Conservation (phyloP, 164 flowering plant species). For the Pachysandra terminalis region DNA sequence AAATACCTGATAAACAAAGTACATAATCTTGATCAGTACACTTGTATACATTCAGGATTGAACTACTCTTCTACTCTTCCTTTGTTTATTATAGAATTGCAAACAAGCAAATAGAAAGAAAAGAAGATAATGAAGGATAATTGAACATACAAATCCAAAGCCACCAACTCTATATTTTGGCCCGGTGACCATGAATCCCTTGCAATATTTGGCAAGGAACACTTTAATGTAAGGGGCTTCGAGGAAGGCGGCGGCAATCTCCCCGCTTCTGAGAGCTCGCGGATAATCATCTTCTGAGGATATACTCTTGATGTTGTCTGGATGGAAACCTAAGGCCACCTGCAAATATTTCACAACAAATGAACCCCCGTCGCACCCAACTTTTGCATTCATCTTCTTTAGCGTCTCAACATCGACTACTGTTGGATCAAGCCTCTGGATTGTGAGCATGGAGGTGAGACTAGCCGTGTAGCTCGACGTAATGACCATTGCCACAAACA, state of each 20-base stretch:
- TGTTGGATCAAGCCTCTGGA: conserved; percentile 16
- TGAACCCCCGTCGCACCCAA: conserved; percentile 18
- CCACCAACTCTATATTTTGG: conserved; percentile 32
- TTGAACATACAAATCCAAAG: conserved; percentile 29
- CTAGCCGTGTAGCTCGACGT: conserved; percentile 30
- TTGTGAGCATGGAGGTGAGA: conserved; percentile 26
- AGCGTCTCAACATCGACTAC: conserved; percentile 11
- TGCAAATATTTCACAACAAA: conserved; percentile 17
- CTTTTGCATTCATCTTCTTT: conserved; percentile 6
- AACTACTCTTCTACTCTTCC: no score
- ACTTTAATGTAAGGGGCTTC: conserved; percentile 18
- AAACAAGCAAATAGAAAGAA: no score
- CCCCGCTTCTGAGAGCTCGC: conserved; percentile 17
- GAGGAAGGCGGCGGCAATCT: conserved; percentile 27
- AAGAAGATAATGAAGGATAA: background rate
- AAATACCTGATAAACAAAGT: conserved; percentile 15
- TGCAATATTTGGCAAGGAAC: no score
- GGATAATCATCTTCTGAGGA: conserved; percentile 11
- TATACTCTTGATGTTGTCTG: conserved; percentile 10
- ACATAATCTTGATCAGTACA: no score
- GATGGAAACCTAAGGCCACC: conserved; percentile 9
- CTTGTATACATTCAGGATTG: no score
- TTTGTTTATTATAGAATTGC: background rate
- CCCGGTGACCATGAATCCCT: conserved; percentile 26
- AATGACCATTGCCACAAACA: conserved; percentile 27